Base-by-base conservation (phyloP, 2,329 filamentous ascomycete genomes). In the Fusarium sp. region DNA sequence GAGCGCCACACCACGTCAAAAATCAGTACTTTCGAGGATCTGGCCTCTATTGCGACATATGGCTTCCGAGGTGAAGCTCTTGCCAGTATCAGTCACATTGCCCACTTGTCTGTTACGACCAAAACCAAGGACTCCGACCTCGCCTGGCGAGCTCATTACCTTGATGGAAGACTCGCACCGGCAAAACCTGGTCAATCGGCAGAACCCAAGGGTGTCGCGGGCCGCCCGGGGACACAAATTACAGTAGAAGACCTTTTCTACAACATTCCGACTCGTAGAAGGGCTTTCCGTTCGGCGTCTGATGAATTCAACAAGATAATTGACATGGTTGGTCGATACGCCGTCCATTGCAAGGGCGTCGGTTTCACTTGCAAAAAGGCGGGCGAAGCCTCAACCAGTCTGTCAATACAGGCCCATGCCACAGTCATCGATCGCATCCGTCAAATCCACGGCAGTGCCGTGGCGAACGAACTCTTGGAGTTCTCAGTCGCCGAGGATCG, bases 271-370 rank as follows among this genome's bases (percentile, higher is more conserved):
- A 97, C 92, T 10, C 89, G 96, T 24, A 90, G 95, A 36, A 89
- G 90, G 70, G 96, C 97, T 13, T 99, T 99, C 76, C 90, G 96
- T 40, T 98, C 95, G 15, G 83, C 92, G 18, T 93, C 94, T 38
- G 96, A 99, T 76, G 97, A 99, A 78, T 98, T 97, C 82, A 94
- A 97, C 75, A 99, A 98, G 81, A 98, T 99, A 58, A 90, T 98
- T 26, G 96, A 99, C 77, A 90, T 98, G 77, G 92, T 98, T 10
- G 94, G 96, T 15, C 90, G 93, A 43, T 98, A 99, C 81, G 93
- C 96, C 28, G 88, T 99, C 11, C 96, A 99, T 79, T 98, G 95
- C 77, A 84, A 88, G 56, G 90, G 92, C n/a, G 94, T 99, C 14
- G 92, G 92, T 2, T 98, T 99, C 78, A 95, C 94, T 5, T 98